Percentiles rank a stretch among this genome's conserved stretches.
Conservation (phyloP, 345 rosid genomes). For the Clarkia xantiana region DNA sequence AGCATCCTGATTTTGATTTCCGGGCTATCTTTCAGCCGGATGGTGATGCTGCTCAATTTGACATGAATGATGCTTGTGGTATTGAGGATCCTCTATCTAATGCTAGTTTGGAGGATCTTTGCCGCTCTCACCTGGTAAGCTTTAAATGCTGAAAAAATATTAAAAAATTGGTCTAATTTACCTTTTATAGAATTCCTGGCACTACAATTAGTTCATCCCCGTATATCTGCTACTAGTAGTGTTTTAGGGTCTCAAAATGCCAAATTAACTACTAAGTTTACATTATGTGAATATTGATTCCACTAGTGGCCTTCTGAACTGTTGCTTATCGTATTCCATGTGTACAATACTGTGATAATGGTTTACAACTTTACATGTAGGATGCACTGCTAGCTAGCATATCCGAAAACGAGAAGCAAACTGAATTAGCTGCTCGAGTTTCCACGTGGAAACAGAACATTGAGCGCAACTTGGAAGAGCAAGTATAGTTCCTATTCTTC, state of each 20-base stretch:
- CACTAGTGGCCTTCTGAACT: background rate
- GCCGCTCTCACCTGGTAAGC: slow-evolving; percentile 87
- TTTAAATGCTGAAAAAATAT: background rate
- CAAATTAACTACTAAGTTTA: too few species aligned
- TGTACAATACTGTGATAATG: background rate
- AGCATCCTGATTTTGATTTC: slow-evolving; percentile 11
- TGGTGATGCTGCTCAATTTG: slow-evolving; percentile 19
- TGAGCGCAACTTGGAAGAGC: slow-evolving; percentile 83
- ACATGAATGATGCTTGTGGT: slow-evolving; percentile 26
- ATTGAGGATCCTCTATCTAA: slow-evolving; percentile 28
- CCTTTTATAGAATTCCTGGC: background rate
- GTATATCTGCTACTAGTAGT: too few species aligned
- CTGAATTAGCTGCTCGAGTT: slow-evolving; percentile 81
- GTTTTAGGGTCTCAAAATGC: too few species aligned
- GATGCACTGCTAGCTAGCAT: slow-evolving; percentile 91
- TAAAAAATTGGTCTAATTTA: too few species aligned
- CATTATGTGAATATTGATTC: background rate
- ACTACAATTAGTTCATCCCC: background rate
- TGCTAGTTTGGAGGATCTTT: slow-evolving; percentile 84
- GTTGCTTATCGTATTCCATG: background rate
- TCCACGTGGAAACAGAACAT: slow-evolving; percentile 91
- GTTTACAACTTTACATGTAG: slow-evolving; percentile 28
- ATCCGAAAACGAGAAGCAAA: slow-evolving; percentile 81
- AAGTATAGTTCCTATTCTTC: slow-evolving; percentile 25
- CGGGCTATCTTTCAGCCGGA: slow-evolving; percentile 20